Evolutionary conservation across 441 rosid genomes (phyloP).

Genomic region (Erysimum cheiri): DNA sequence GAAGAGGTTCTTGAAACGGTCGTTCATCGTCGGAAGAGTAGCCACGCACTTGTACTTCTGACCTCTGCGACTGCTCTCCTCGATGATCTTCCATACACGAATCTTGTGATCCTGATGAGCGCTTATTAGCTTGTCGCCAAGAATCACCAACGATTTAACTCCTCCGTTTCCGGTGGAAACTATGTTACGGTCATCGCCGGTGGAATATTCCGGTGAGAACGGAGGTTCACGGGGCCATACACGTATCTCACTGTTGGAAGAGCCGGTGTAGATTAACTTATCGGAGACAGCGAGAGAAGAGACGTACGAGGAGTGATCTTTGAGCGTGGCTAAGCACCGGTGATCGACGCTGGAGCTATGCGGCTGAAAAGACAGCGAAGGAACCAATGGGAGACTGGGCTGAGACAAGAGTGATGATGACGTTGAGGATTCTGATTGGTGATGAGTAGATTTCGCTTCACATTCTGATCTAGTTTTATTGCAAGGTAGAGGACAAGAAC

Average conservation of each 20-base stretch:
- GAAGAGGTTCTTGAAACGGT: constrained; percentile 54
- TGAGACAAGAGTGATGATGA: constrained; percentile 37
- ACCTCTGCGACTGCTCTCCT: constrained; percentile 21
- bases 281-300: constrained; percentile 59
- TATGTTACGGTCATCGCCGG: constrained; percentile 3
- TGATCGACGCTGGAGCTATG: constrained; percentile 27
- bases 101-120: constrained; percentile 84
- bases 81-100: constrained; percentile 71
- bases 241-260: constrained; percentile 58
- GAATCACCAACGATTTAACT: constrained; percentile 59
- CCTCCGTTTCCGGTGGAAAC: constrained; percentile 51
- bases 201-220: constrained; percentile 3
- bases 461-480: constrained; percentile 37
- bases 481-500: constrained; percentile 41
- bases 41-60: constrained; percentile 54
- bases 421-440: constrained; percentile 39
- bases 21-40: constrained; percentile 68
- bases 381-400: constrained; percentile 43
- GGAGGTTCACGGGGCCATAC: constrained; percentile 50
- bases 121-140: constrained; percentile 57
- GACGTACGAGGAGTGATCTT: constrained; percentile 54
- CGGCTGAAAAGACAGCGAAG: constrained; percentile 37
- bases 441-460: constrained; percentile 25
- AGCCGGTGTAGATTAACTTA: constrained; percentile 55
- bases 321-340: constrained; percentile 55